A percentile compares a stretch with the other conserved stretches of the same genome.
Evolutionary conservation across 345 rosid species (phyloP).

Genomic region (Euphorbia tirucalli): DNA sequence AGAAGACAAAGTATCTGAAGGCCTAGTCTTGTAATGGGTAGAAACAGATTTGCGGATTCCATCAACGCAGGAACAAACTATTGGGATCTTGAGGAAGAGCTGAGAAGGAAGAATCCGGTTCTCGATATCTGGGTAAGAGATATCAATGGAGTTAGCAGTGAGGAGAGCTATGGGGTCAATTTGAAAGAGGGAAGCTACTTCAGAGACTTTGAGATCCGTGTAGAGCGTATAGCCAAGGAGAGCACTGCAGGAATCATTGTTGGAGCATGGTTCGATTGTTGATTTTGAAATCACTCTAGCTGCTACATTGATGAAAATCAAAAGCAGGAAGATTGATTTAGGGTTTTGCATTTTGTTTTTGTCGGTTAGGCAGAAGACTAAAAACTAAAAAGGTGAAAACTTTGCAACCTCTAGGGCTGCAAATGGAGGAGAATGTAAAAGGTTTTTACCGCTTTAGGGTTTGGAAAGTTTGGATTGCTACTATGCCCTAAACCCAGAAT

Average conservation of each 20-base stretch:
- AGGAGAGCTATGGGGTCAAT: constrained; percentile 76
- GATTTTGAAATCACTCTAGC: constrained; percentile 54
- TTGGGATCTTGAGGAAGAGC: constrained; percentile 80
- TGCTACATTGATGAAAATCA: constrained; percentile 39
- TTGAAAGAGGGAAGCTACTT: constrained; percentile 90
- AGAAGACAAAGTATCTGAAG: constrained; percentile 62
- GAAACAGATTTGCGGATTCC: constrained; percentile 80
- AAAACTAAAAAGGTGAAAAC: too few species aligned
- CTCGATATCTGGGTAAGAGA: constrained; percentile 91
- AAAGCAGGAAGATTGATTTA: constrained; percentile 20
- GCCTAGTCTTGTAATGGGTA: constrained; percentile 77
- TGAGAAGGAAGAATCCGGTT: constrained; percentile 83
- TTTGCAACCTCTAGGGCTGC: not conserved
- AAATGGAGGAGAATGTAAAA: not conserved
- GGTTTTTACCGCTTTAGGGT: not conserved
- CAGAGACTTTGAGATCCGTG: constrained; percentile 87
- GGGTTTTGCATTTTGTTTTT: constrained; percentile 43
- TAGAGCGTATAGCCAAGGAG: constrained; percentile 87
- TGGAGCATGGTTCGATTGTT: constrained; percentile 92
- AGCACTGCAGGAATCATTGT: constrained; percentile 71
- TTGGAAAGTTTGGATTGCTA: constrained; percentile 16
- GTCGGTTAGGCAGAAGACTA: too few species aligned
- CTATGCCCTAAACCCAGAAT: not conserved
- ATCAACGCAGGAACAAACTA: constrained; percentile 82
- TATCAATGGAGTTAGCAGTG: constrained; percentile 78